Evolutionary conservation across 2,329 filamentous ascomycete genomes (phyloP).

Genomic region (Aspergillus neoniger): DNA sequence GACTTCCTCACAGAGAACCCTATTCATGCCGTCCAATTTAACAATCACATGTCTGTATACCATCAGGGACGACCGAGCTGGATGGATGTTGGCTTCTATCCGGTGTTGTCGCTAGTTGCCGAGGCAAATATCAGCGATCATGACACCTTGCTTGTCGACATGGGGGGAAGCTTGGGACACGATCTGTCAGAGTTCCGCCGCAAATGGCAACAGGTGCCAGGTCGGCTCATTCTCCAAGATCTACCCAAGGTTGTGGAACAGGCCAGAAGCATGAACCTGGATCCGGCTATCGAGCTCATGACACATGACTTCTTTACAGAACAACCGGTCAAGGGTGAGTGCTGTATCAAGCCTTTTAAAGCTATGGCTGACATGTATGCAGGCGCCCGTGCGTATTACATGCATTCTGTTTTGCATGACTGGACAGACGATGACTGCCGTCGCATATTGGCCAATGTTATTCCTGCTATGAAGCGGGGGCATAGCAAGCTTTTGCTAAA

Average conservation of each 20-base stretch:
- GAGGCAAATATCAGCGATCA: conserved; percentile 8
- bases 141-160: conserved; percentile 43
- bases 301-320: conserved; percentile 51
- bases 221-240: conserved; percentile 54
- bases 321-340: conserved; percentile 48
- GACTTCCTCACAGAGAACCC: conserved; percentile 28
- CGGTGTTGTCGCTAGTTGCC: conserved; percentile 25
- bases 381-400: conserved; percentile 37
- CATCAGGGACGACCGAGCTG: conserved; percentile 31
- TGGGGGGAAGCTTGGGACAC: conserved; percentile 48
- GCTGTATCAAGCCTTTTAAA: not conserved
- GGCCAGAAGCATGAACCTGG: conserved; percentile 17
- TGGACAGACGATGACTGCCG: conserved; percentile 36
- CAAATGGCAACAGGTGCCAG: conserved; percentile 41
- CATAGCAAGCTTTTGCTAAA: conserved; percentile 49
- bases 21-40: conserved; percentile 25
- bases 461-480: conserved; percentile 36
- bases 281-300: conserved; percentile 34
- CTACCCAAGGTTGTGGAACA: conserved; percentile 40
- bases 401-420: conserved; percentile 28
- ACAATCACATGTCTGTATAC: conserved; percentile 32
- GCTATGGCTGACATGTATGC: not conserved
- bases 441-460: conserved; percentile 33
- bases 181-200: conserved; percentile 42
- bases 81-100: conserved; percentile 36